Percentiles rank a stretch among this genome's conserved stretches.
Evolutionary conservation across 75 land plant species (phyloP).

Genomic region (Cupressus sempervirens): DNA sequence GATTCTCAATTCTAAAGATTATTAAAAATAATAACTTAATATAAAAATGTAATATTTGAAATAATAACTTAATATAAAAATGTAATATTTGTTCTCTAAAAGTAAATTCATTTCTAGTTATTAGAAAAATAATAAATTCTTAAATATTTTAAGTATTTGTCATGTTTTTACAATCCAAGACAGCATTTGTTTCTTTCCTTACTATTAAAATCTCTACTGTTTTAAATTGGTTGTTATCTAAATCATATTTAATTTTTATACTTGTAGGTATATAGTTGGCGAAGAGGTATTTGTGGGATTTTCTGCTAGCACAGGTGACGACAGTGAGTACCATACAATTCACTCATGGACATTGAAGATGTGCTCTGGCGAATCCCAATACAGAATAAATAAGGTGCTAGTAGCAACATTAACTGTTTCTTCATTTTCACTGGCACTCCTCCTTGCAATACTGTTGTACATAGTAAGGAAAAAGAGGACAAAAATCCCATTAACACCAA

Average conservation of each 20-base stretch:
- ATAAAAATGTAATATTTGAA: too few species aligned
- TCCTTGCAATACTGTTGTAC: neutral
- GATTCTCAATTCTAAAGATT: too few species aligned
- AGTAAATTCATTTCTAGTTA: too few species aligned
- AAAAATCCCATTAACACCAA: neutral
- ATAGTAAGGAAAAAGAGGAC: neutral
- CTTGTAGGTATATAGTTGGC: neutral
- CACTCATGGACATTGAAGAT: neutral
- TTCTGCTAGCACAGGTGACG: neutral
- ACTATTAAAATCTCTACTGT: too few species aligned
- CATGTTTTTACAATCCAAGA: too few species aligned
- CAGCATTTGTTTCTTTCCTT: too few species aligned
- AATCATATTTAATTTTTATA: neutral
- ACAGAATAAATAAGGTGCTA: neutral
- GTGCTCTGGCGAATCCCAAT: neutral
- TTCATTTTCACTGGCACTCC: neutral
- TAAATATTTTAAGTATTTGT: too few species aligned
- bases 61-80: too few species aligned
- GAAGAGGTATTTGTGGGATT: conserved; percentile 1
- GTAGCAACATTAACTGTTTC: neutral
- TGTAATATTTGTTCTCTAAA: too few species aligned
- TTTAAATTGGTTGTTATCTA: too few species aligned
- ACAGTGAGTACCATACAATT: neutral
- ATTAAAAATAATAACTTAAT: too few species aligned
- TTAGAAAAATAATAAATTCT: too few species aligned